A percentile compares a stretch with the other conserved stretches of the same genome.
phyloP scores from a whole-genome alignment of 2,329 filamentous ascomycete genomes.

The Lachnellula suecica region DNA sequence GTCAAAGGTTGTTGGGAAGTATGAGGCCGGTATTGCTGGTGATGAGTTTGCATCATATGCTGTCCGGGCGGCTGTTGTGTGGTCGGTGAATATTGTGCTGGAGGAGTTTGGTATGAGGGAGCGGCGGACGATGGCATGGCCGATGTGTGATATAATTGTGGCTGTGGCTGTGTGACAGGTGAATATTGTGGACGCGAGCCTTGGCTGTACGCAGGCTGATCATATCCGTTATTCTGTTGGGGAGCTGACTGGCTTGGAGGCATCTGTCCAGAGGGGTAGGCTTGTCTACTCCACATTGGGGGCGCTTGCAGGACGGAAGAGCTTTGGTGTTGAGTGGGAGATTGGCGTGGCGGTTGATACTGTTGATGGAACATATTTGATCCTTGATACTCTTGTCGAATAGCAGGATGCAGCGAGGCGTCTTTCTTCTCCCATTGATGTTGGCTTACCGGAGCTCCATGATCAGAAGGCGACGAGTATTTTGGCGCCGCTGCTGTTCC shows the following conservation, averaged over 20 bases:
- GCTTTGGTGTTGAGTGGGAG: conserved; percentile 11
- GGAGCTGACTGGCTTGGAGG: conserved; percentile 7
- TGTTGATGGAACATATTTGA: conserved; percentile 26
- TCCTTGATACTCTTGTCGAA: conserved; percentile 33
- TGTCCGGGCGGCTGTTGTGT: background rate
- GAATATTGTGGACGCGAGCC: conserved; percentile 7
- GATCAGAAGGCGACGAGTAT: conserved; percentile 6
- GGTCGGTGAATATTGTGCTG: background rate
- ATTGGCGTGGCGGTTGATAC: conserved; percentile 16
- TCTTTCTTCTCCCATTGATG: conserved; percentile 29
- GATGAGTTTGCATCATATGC: background rate
- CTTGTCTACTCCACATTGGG: conserved; percentile 20
- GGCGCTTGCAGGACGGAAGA: conserved; percentile 20
- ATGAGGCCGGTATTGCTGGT: background rate
- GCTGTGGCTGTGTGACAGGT: background rate
- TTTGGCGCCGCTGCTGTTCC: conserved; percentile 10
- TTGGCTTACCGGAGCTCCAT: conserved; percentile 4
- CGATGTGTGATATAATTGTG: background rate
- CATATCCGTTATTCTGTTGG: background rate
- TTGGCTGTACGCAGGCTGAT: background rate
- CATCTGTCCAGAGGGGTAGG: conserved; percentile 9
- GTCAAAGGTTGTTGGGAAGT: background rate
- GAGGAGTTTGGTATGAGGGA: conserved; percentile 1
- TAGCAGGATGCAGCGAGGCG: conserved; percentile 37
- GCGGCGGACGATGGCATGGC: background rate